These are phyloP conservation scores for Deuterostichococcus epilithicus DNA, from an alignment of 139 green algal genomes.

Conservation along the genomic window DNA sequence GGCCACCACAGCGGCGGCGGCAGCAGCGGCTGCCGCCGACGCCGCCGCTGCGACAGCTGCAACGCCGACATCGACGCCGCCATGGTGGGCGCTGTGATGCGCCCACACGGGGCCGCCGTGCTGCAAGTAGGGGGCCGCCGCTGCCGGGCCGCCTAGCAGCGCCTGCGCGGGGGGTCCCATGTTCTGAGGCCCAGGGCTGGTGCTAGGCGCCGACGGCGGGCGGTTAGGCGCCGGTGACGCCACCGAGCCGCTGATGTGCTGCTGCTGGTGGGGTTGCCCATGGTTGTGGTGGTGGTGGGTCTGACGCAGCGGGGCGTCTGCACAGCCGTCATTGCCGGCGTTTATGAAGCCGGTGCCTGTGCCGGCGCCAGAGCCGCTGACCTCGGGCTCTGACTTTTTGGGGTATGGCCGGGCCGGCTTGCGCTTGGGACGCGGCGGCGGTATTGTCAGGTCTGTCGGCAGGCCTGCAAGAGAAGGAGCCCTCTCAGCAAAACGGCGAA, in stretches of 20 bases:
- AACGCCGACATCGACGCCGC: not conserved
- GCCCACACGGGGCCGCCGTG: not conserved
- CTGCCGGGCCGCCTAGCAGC: not conserved
- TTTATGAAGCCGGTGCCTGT: not conserved
- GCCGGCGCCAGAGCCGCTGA: not conserved
- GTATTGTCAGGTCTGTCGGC: constrained; percentile 61
- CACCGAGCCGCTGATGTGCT: not conserved
- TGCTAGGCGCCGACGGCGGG: not conserved
- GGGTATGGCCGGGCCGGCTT: constrained; percentile 78
- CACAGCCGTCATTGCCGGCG: not conserved
- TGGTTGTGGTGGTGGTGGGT: constrained; percentile 12
- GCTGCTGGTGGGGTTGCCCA: not conserved
- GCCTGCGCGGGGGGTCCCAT: constrained; percentile 9
- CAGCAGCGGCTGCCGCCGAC: constrained; percentile 10
- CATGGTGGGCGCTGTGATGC: not conserved
- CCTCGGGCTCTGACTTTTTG: constrained; percentile 40
- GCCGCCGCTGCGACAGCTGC: constrained; percentile 14
- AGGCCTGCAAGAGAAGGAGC: constrained; percentile 16
- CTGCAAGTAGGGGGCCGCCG: not conserved
- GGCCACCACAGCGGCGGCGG: constrained; percentile 58
- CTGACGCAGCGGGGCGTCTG: not conserved
- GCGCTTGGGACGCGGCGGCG: constrained; percentile 82
- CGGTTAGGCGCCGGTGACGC: not conserved
- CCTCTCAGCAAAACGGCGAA: no score
- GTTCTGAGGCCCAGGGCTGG: not conserved